A percentile compares a stretch with the other conserved stretches of the same genome.
Conservation (phyloP, 2,329 filamentous ascomycete genomes). For the Bipolaris cookei region DNA sequence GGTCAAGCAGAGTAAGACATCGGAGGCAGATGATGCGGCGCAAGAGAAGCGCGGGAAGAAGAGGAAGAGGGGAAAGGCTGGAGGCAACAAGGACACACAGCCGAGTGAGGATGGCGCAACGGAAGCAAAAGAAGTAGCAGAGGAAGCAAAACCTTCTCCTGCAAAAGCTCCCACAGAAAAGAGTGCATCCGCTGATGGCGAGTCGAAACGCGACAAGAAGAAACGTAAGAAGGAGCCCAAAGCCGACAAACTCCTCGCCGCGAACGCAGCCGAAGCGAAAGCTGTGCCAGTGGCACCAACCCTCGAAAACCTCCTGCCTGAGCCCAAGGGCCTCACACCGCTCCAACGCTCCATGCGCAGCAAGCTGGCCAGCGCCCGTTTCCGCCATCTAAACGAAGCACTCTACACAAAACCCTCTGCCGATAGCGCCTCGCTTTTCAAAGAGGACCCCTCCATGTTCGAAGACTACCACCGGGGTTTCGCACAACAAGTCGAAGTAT, state of each 20-base stretch:
- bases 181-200: conserved; percentile 20
- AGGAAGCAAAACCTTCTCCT: conserved; percentile 27
- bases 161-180: conserved; percentile 15
- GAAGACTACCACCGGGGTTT: conserved; percentile 96
- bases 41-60: conserved; percentile 48
- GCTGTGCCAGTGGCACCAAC: conserved; percentile 8
- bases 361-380: conserved; percentile 92
- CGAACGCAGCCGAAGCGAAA: conserved; percentile 15
- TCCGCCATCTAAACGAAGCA: conserved; percentile 96
- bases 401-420: conserved; percentile 90
- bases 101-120: conserved; percentile 31
- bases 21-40: conserved; percentile 46
- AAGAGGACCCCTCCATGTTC: conserved; percentile 88
- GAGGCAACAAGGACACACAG: conserved; percentile 31
- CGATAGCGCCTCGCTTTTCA: conserved; percentile 83
- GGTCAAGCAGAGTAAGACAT: conserved; percentile 40
- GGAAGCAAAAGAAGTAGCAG: conserved; percentile 29
- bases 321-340: conserved; percentile 75
- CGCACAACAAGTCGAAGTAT: conserved; percentile 90
- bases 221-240: conserved; percentile 19
- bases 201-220: conserved; percentile 36
- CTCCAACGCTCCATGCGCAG: conserved; percentile 93
- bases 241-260: conserved; percentile 12
- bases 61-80: conserved; percentile 39
- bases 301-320: conserved; percentile 37